Percentiles rank a stretch among this genome's conserved stretches.
phyloP scores from a whole-genome alignment of 495 filamentous ascomycete genomes.

The Trichoderma reesei region DNA sequence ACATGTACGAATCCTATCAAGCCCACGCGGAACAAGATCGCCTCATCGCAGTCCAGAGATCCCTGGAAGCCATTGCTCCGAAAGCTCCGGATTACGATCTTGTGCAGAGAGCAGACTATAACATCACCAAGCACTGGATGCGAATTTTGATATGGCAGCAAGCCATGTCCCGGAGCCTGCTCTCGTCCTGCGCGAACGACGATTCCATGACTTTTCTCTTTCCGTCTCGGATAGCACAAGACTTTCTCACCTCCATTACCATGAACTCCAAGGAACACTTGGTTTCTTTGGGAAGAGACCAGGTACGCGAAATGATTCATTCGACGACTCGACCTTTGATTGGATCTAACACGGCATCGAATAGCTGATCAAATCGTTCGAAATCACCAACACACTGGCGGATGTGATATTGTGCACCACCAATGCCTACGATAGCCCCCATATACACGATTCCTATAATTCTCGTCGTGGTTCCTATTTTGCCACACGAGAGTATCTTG shows the following conservation, averaged over 20 bases:
- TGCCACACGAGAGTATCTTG: not conserved
- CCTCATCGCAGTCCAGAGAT: not conserved
- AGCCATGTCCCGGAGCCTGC: not conserved
- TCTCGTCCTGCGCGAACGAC: not conserved
- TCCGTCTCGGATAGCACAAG: not conserved
- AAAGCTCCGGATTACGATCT: not conserved
- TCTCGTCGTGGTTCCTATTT: not conserved
- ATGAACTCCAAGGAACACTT: not conserved
- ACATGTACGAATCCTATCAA: not conserved
- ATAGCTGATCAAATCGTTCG: not conserved
- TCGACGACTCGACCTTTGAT: not conserved
- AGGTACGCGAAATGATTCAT: not conserved
- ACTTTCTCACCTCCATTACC: not conserved
- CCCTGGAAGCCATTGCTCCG: not conserved
- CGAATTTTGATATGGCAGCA: conserved; percentile 1
- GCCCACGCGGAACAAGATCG: not conserved
- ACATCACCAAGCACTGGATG: not conserved
- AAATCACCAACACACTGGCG: not conserved
- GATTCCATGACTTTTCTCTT: conserved; percentile 2
- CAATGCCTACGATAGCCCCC: not conserved
- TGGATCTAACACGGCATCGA: not conserved
- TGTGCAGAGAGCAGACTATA: not conserved
- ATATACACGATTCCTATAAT: not conserved
- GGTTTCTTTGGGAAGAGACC: not conserved
- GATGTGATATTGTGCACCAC: conserved; percentile 1